Evolutionary conservation across 352 stramenopile genomes (phyloP), one percentile per base, ranked within the genome.

Genomic region (Pythium insidiosum): DNA sequence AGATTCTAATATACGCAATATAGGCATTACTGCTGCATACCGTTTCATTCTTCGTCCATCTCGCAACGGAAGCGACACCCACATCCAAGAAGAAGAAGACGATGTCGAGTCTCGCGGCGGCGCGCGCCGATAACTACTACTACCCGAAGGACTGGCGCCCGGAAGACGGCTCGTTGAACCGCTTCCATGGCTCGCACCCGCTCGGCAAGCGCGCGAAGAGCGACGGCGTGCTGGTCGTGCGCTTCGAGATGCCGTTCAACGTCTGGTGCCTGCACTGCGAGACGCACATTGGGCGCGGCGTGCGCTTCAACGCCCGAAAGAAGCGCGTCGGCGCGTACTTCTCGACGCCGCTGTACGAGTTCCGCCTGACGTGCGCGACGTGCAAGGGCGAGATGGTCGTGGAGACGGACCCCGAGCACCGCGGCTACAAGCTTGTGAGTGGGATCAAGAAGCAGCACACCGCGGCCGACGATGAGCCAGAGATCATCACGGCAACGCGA

Each of bases 111-210:
- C 71, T 99, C 40, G 82, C 94, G 19, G 96, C 96, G 16, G 88
- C 94, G n/a, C 93, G 97, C 61, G 95, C 95, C 4, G 96, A 99
- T 68, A 95, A 95, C 44, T 99, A 96, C 64, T 99, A 99, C 63
- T 95, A 97, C 42, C 96, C 96, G 15, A 71, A 88, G 20, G 80
- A 95, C 21, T 99, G 87, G 86, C 64, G 70, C 10, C 88, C 88
- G 1, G 79, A 92, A 47, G 59, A 81, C 55, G 86, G 86, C 26
- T 86, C 72, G n/a, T 71, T 97, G 28, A 94, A 90, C 50, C 66
- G 86, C 50, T 90, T 85, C 52, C 76, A 72, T 13, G 55, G 69
- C 65, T 80, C 90, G 53, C 58, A 88, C 38, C 73, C 74, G 29
- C 57, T 94, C 22, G 81, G 84, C 4, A 74, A 73, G 31, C 75